phyloP scores from a whole-genome alignment of 257 asterid species.

The Cynanchum wilfordii region DNA sequence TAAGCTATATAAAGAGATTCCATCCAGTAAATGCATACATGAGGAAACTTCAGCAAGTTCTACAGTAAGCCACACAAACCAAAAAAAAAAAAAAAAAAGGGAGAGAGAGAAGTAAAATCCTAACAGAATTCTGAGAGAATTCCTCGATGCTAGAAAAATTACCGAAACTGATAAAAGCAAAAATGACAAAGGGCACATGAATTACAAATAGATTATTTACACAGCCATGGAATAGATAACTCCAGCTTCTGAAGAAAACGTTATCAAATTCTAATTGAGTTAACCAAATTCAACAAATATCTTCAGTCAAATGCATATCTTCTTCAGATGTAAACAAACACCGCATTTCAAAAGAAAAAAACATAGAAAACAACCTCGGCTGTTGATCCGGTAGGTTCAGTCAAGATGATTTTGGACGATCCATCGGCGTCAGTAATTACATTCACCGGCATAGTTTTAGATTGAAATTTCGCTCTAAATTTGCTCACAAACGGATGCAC shows the following conservation, averaged over 20 bases:
- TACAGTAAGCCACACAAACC: neutral
- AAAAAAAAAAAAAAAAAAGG: too few species aligned
- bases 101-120: neutral
- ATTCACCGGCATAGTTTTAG: conserved; percentile 40
- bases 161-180: neutral
- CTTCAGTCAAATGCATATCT: neutral
- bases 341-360: neutral
- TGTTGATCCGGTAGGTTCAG: conserved; percentile 70
- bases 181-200: neutral
- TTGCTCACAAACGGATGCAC: conserved; percentile 25
- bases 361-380: conserved; percentile 50
- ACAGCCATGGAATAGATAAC: neutral
- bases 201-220: neutral
- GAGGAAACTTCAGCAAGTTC: neutral
- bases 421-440: conserved; percentile 50
- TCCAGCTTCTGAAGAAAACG: neutral
- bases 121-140: neutral
- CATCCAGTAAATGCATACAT: neutral
- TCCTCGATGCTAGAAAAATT: neutral
- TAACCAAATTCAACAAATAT: neutral
- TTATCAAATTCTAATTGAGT: neutral
- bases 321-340: neutral
- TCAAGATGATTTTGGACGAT: conserved; percentile 50
- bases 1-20: neutral
- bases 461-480: conserved; percentile 32